Evolutionary conservation across 1,139 yeast species (phyloP).

Genomic region (Suhomyces wounanorum): DNA sequence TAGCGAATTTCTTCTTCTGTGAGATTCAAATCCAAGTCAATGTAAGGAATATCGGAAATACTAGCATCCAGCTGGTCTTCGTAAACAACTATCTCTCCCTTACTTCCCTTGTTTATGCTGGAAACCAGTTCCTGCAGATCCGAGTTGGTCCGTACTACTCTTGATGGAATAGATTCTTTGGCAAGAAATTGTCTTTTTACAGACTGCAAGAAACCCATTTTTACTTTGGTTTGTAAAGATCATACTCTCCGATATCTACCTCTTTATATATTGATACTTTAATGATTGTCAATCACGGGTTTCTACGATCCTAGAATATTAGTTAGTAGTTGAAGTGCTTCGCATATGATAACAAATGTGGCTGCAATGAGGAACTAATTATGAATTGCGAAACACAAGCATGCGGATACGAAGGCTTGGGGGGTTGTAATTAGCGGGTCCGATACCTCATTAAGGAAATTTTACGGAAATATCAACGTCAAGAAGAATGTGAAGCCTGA

Average conservation of each 20-base stretch:
- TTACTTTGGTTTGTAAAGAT: neutral
- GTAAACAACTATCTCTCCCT: constrained; percentile 1
- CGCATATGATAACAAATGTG: constrained; percentile 6
- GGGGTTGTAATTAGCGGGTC: neutral
- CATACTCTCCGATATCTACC: neutral
- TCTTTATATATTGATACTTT: neutral
- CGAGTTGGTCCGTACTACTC: neutral
- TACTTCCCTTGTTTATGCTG: constrained; percentile 2
- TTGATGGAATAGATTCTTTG: constrained; percentile 4
- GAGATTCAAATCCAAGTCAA: constrained; percentile 32
- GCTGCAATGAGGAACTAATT: constrained; percentile 6
- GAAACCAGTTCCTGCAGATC: constrained; percentile 4
- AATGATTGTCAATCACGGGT: neutral
- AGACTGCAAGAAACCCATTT: constrained; percentile 9
- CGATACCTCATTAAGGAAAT: neutral
- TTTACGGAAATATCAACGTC: neutral
- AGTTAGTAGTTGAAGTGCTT: neutral
- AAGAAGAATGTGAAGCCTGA: neutral
- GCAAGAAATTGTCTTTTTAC: constrained; percentile 12
- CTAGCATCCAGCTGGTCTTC: constrained; percentile 5
- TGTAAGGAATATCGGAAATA: constrained; percentile 20
- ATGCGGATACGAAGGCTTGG: neutral
- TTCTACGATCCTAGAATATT: neutral
- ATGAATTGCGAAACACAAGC: constrained; percentile 4
- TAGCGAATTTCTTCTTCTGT: constrained; percentile 32